A percentile compares a stretch with the other conserved stretches of the same genome.
Evolutionary conservation across 164 flowering plant genomes (phyloP).

Genomic region (Piper longum): DNA sequence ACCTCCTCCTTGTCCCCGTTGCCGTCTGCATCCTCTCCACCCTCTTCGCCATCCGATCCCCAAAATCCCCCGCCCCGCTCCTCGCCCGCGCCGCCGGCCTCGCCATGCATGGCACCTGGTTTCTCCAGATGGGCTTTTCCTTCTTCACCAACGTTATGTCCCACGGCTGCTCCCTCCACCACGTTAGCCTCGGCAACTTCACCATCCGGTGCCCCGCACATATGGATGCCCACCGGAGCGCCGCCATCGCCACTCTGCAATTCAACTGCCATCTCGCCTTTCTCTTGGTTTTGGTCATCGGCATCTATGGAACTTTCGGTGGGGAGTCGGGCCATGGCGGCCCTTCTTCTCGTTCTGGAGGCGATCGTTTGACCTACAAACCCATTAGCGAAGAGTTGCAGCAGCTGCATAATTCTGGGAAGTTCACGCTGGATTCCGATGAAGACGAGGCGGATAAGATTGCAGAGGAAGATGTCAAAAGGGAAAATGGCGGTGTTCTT

Average conservation of each 20-base stretch:
- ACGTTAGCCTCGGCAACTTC: slow-evolving; percentile 68
- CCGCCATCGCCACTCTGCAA: slow-evolving; percentile 77
- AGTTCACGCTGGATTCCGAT: slow-evolving; percentile 73
- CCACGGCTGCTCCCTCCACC: slow-evolving; percentile 54
- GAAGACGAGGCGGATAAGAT: slow-evolving; percentile 30
- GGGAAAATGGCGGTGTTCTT: slow-evolving; percentile 15
- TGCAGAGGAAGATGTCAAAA: slow-evolving; percentile 16
- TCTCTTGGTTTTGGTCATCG: slow-evolving; percentile 32
- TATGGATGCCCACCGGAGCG: slow-evolving; percentile 57
- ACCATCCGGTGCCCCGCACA: slow-evolving; percentile 76
- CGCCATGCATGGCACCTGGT: slow-evolving; percentile 80
- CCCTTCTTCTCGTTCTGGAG: slow-evolving; percentile 4
- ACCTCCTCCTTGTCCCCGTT: slow-evolving; percentile 66
- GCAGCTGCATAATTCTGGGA: slow-evolving; percentile 20
- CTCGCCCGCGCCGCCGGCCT: slow-evolving; percentile 68
- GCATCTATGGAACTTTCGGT: slow-evolving; percentile 26
- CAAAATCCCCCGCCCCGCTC: slow-evolving; percentile 22
- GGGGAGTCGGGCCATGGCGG: slow-evolving; percentile 7
- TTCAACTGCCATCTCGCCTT: slow-evolving; percentile 89
- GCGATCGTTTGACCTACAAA: slow-evolving; percentile 26
- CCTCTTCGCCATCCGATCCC: slow-evolving; percentile 28
- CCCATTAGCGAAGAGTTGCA: slow-evolving; percentile 55
- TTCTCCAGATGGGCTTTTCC: slow-evolving; percentile 84
- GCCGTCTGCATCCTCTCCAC: slow-evolving; percentile 46
- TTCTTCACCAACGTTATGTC: slow-evolving; percentile 44